Conservation (phyloP, 345 rosid genomes). For the Pelargonium nanum region DNA sequence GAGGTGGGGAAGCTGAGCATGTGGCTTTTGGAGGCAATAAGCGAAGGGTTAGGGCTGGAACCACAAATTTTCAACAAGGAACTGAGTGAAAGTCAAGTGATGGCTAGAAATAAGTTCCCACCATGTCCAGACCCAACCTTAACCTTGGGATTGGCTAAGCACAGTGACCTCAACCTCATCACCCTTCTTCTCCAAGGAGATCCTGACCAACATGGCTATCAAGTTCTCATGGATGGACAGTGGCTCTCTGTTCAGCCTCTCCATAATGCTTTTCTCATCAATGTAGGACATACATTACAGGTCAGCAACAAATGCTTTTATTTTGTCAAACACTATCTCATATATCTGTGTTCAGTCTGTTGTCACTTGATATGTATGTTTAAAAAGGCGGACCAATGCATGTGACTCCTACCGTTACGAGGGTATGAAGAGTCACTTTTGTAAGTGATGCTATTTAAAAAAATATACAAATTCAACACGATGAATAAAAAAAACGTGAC, state of each 20-base stretch:
- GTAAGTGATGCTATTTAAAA: too few species aligned
- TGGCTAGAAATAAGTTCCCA: constrained; percentile 19
- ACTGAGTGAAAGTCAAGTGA: constrained; percentile 4
- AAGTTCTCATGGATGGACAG: constrained; percentile 20
- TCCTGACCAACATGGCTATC: constrained; percentile 17
- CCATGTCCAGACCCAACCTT: constrained; percentile 32
- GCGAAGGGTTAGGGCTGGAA: constrained; percentile 28
- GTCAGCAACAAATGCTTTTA: too few species aligned
- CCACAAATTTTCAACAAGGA: constrained; percentile 10
- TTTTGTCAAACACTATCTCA: too few species aligned
- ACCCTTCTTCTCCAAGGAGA: constrained; percentile 25
- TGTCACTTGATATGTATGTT: too few species aligned
- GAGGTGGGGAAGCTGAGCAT: constrained; percentile 26
- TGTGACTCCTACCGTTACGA: too few species aligned
- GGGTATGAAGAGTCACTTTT: too few species aligned
- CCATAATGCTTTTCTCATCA: constrained; percentile 24
- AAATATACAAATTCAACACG: too few species aligned
- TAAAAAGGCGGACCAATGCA: too few species aligned
- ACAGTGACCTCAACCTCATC: constrained; percentile 18
- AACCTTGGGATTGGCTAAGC: constrained; percentile 25
- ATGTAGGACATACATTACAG: constrained; percentile 11
- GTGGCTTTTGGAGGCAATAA: constrained; percentile 18
- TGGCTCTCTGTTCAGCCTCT: constrained; percentile 28
- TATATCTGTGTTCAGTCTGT: too few species aligned
- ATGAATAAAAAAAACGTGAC: too few species aligned